A percentile compares a stretch with the other conserved stretches of the same genome.
These are phyloP conservation scores for Botrytis tulipae DNA, from an alignment of 2,329 filamentous ascomycete species.

Conservation along the genomic window DNA sequence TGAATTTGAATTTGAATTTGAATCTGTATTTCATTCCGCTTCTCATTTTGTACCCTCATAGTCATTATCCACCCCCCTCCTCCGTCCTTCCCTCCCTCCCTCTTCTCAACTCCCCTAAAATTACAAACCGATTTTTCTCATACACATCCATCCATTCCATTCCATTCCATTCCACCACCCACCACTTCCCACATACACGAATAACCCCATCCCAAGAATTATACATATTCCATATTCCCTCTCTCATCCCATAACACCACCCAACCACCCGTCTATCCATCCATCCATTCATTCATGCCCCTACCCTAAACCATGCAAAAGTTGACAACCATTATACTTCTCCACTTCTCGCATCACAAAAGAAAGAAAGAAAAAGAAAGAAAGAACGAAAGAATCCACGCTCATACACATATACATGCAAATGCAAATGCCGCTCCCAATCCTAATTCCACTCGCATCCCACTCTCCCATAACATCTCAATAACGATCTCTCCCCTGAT, in stretches of 20 bases:
- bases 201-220: neutral
- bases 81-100: too few species aligned
- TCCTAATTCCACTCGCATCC: neutral
- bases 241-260: neutral
- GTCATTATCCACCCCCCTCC: neutral
- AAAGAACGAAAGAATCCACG: neutral
- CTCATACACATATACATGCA: neutral
- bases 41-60: neutral
- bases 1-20: too few species aligned
- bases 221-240: neutral
- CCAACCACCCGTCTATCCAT: neutral
- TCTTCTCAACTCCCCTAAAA: neutral
- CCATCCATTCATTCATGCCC: neutral
- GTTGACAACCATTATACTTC: neutral
- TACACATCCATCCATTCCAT: neutral
- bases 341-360: neutral
- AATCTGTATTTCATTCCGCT: neutral
- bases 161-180: neutral
- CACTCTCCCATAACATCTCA: neutral
- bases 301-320: neutral
- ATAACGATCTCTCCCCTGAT: conserved; percentile 11
- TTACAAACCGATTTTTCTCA: neutral
- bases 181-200: neutral
- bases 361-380: neutral
- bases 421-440: neutral